phyloP scores from a whole-genome alignment of 2,329 filamentous ascomycete species.

The Beauveria asiatica region DNA sequence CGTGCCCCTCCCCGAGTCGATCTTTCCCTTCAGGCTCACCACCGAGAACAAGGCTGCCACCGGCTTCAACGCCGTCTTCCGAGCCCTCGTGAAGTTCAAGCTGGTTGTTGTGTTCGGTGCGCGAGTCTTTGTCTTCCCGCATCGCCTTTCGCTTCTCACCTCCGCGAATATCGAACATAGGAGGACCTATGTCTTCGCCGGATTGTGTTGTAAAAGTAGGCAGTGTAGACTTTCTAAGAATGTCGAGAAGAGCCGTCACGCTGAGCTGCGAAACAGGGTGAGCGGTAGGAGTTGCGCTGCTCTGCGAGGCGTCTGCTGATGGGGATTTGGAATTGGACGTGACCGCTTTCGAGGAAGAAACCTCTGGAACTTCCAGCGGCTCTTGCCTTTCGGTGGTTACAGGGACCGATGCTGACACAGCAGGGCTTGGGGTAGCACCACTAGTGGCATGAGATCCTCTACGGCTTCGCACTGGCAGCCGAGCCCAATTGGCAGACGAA shows the following conservation, averaged over 20 bases:
- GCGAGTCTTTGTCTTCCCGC: slow-evolving; percentile 60
- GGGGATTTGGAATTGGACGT: slow-evolving; percentile 11
- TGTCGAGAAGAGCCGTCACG: slow-evolving; percentile 29
- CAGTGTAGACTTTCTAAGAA: slow-evolving; percentile 29
- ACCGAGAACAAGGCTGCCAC: slow-evolving; percentile 76
- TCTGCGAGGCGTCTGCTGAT: neutral
- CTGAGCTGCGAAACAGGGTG: neutral
- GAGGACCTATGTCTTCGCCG: slow-evolving; percentile 40
- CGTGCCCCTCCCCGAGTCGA: slow-evolving; percentile 38
- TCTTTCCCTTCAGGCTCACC: slow-evolving; percentile 85
- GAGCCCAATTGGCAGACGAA: slow-evolving; percentile 88
- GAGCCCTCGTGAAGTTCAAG: slow-evolving; percentile 37
- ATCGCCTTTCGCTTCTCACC: slow-evolving; percentile 73
- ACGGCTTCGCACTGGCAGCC: slow-evolving; percentile 57
- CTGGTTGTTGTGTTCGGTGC: slow-evolving; percentile 41
- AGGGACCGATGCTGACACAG: slow-evolving; percentile 52
- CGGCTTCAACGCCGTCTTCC: slow-evolving; percentile 73
- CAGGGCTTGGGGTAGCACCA: slow-evolving; percentile 73
- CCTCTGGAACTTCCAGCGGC: slow-evolving; percentile 7
- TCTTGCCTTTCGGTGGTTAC: slow-evolving; percentile 46
- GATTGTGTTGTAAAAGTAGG: slow-evolving; percentile 13
- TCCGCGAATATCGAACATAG: slow-evolving; percentile 73
- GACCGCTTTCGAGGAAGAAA: neutral
- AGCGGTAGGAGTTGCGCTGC: neutral
- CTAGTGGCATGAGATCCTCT: slow-evolving; percentile 75